Percentiles rank a stretch among this genome's conserved stretches.
phyloP scores from a whole-genome alignment of 495 filamentous ascomycete species.

The Darksidea phi region DNA sequence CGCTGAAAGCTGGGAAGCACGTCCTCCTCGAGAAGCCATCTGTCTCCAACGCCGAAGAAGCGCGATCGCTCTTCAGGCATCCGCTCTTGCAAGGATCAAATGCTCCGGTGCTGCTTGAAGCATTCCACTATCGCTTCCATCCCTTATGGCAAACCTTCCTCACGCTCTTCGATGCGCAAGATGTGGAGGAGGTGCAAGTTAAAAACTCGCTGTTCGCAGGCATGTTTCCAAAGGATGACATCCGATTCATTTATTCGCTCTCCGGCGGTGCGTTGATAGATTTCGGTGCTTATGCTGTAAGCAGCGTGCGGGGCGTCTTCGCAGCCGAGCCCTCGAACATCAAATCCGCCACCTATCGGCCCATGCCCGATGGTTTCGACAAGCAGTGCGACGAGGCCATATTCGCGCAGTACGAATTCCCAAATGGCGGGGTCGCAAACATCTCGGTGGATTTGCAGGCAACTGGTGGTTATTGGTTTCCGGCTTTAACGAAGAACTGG shows the following conservation, averaged over 20 bases:
- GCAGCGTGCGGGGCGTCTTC: conserved; percentile 47
- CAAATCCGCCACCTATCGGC: conserved; percentile 10
- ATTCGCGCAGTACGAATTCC: conserved; percentile 29
- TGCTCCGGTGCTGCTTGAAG: conserved; percentile 56
- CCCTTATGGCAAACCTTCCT: conserved; percentile 45
- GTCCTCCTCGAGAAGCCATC: conserved; percentile 61
- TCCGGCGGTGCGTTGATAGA: conserved; percentile 62
- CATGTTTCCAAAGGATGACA: conserved; percentile 48
- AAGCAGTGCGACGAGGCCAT: conserved; percentile 30
- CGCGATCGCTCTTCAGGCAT: conserved; percentile 23
- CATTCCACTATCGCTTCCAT: conserved; percentile 51
- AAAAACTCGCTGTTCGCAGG: conserved; percentile 15
- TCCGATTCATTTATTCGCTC: conserved; percentile 55
- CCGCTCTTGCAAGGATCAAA: conserved; percentile 30
- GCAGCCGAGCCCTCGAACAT: conserved; percentile 30
- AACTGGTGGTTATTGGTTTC: conserved; percentile 19
- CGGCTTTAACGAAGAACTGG: conserved; percentile 16
- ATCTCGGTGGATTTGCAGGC: conserved; percentile 18
- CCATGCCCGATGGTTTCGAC: conserved; percentile 39
- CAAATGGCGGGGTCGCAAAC: conserved; percentile 29
- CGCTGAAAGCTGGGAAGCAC: conserved; percentile 57
- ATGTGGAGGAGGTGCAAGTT: conserved; percentile 38
- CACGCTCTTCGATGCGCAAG: conserved; percentile 38
- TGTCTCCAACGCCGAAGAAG: conserved; percentile 48
- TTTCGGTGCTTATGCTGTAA: conserved; percentile 51